Percentiles rank a stretch among this genome's conserved stretches.
These are phyloP conservation scores for Plasmodium ovale DNA, from an alignment of 169 alveolate genomes.

Conservation along the genomic window DNA sequence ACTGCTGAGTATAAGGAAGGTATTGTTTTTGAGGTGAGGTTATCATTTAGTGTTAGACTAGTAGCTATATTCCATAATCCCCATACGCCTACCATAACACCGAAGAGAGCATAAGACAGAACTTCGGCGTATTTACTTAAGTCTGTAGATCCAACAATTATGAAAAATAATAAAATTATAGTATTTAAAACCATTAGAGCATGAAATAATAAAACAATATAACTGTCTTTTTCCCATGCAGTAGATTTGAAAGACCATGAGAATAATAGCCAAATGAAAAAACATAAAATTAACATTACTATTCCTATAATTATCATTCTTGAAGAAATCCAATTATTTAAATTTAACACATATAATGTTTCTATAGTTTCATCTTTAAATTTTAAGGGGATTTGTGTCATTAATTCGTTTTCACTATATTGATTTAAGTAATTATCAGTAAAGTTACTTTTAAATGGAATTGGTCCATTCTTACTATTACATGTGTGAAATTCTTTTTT, in stretches of 20 bases:
- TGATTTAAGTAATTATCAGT: constrained; percentile 31
- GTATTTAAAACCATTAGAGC: constrained; percentile 66
- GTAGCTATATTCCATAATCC: constrained; percentile 78
- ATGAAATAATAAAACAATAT: constrained; percentile 70
- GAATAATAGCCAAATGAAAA: constrained; percentile 75
- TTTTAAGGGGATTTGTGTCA: constrained; percentile 78
- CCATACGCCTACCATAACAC: constrained; percentile 75
- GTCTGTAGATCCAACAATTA: constrained; percentile 18
- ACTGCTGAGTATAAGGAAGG: constrained; percentile 38
- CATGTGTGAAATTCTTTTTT: constrained; percentile 18
- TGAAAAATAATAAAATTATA: constrained; percentile 41
- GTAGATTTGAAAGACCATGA: constrained; percentile 66
- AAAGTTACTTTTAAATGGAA: constrained; percentile 39
- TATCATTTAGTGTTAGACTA: constrained; percentile 34
- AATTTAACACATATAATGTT: constrained; percentile 80
- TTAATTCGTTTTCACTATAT: constrained; percentile 36
- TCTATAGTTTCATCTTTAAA: constrained; percentile 79
- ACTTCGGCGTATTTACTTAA: constrained; percentile 73
- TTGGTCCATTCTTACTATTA: constrained; percentile 30
- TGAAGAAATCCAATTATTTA: constrained; percentile 74
- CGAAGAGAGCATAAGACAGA: constrained; percentile 68
- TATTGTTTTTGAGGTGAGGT: background rate
- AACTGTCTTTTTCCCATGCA: constrained; percentile 54
- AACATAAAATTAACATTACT: constrained; percentile 64
- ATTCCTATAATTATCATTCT: constrained; percentile 67